Conservation (phyloP, 345 rosid species). For the Aquilaria sinensis region DNA sequence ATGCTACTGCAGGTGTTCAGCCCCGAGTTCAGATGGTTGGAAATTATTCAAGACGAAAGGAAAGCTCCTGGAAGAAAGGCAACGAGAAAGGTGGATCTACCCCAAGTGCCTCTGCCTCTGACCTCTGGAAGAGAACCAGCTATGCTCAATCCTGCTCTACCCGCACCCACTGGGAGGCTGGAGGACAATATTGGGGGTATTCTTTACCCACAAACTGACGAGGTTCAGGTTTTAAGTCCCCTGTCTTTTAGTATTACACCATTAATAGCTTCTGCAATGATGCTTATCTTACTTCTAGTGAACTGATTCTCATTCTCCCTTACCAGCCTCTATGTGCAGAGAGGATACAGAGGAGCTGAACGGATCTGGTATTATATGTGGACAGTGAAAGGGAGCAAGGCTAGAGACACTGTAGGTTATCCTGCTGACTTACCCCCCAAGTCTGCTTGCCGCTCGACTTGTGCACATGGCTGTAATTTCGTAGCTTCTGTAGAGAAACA, state of each 20-base stretch:
- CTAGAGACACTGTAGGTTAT: too few relatives aligned
- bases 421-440: too few relatives aligned
- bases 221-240: conserved; percentile 15
- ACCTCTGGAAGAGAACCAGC: not conserved
- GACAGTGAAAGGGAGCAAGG: too few relatives aligned
- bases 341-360: too few relatives aligned
- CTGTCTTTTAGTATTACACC: not conserved
- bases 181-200: conserved; percentile 5
- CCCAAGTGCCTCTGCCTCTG: not conserved
- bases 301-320: too few relatives aligned
- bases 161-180: conserved; percentile 3
- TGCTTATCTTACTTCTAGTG: too few relatives aligned
- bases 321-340: too few relatives aligned
- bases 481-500: too few relatives aligned
- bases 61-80: conserved; percentile 9
- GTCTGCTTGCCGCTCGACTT: too few relatives aligned
- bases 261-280: too few relatives aligned
- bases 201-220: conserved; percentile 15
- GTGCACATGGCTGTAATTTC: too few relatives aligned
- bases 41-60: not conserved
- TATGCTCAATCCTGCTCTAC: conserved; percentile 3
- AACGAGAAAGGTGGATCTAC: not conserved
- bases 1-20: conserved; percentile 3
- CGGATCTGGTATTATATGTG: too few relatives aligned
- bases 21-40: conserved; percentile 7